Percentiles rank a stretch among this genome's conserved stretches.
phyloP scores from a whole-genome alignment of 805 yeast species.

The Monosporozyma unispora region DNA sequence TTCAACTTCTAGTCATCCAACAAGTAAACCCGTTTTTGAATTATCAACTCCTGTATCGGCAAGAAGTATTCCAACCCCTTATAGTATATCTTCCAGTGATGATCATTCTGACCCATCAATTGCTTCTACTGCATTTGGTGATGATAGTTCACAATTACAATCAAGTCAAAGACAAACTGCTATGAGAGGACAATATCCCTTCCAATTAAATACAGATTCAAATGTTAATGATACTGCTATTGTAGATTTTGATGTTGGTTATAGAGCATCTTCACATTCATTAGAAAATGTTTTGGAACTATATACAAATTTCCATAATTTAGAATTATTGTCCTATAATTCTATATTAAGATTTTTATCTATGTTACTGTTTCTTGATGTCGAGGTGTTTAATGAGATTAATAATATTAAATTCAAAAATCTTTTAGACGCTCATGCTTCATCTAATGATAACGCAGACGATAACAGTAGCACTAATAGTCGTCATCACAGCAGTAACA shows the following conservation, averaged over 20 bases:
- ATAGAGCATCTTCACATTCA: conserved; percentile 1
- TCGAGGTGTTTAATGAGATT: conserved; percentile 13
- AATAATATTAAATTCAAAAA: conserved; percentile 10
- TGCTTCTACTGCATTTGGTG: background rate
- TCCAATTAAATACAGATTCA: too few relatives aligned
- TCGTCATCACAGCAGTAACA: background rate
- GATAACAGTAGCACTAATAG: background rate
- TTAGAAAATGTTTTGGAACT: conserved; percentile 11
- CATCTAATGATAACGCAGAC: background rate
- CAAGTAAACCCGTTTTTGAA: background rate
- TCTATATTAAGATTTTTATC: conserved; percentile 15
- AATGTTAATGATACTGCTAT: background rate
- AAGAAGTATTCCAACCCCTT: background rate
- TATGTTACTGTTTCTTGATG: conserved; percentile 13
- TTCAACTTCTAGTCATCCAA: background rate
- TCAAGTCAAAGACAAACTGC: background rate
- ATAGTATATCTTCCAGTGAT: background rate
- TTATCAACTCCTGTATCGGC: background rate
- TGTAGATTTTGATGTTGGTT: background rate
- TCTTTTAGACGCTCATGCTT: conserved; percentile 5
- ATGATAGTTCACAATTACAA: background rate
- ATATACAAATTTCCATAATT: conserved; percentile 7
- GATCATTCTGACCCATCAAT: background rate
- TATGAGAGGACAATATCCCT: background rate
- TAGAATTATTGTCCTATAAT: conserved; percentile 13